These are phyloP conservation scores for Pseudogymnoascus sp. DNA, from an alignment of 2,329 filamentous ascomycete genomes.

Conservation along the genomic window DNA sequence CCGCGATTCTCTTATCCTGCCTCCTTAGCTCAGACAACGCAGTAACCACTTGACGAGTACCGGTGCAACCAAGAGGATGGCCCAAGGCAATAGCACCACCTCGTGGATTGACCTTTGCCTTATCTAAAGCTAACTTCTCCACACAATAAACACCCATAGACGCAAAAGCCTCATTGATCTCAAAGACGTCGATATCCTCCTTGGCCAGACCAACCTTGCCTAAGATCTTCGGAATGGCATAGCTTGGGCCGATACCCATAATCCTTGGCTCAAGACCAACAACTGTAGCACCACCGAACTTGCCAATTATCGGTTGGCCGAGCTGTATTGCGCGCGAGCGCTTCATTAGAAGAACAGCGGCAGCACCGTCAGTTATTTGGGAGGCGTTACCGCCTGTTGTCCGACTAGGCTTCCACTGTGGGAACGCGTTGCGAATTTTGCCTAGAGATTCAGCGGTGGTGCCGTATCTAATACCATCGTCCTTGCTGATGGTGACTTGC, in stretches of 20 bases:
- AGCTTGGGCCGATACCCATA: slow-evolving; percentile 91
- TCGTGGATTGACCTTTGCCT: slow-evolving; percentile 90
- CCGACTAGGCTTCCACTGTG: slow-evolving; percentile 78
- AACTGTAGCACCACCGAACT: slow-evolving; percentile 75
- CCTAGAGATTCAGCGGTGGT: slow-evolving; percentile 79
- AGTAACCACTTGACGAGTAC: slow-evolving; percentile 84
- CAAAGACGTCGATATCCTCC: slow-evolving; percentile 88
- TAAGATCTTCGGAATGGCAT: slow-evolving; percentile 85
- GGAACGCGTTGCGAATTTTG: slow-evolving; percentile 85
- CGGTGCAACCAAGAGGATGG: slow-evolving; percentile 88
- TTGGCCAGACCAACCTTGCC: slow-evolving; percentile 72
- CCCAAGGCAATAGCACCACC: slow-evolving; percentile 92
- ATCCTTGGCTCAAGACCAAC: slow-evolving; percentile 84
- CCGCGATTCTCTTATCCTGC: slow-evolving; percentile 72
- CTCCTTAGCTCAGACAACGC: slow-evolving; percentile 81
- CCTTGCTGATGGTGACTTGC: slow-evolving; percentile 67
- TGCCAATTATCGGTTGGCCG: slow-evolving; percentile 80
- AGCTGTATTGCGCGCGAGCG: slow-evolving; percentile 80
- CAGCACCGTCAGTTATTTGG: slow-evolving; percentile 93
- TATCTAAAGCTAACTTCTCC: slow-evolving; percentile 71
- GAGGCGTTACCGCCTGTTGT: slow-evolving; percentile 95
- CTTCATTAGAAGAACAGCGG: slow-evolving; percentile 90
- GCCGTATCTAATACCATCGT: slow-evolving; percentile 77
- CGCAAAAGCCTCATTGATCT: slow-evolving; percentile 98
- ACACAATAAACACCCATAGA: slow-evolving; percentile 91